A percentile compares a stretch with the other conserved stretches of the same genome.
Evolutionary conservation across 1,139 yeast genomes (phyloP).

Genomic region (Pichia sp.): DNA sequence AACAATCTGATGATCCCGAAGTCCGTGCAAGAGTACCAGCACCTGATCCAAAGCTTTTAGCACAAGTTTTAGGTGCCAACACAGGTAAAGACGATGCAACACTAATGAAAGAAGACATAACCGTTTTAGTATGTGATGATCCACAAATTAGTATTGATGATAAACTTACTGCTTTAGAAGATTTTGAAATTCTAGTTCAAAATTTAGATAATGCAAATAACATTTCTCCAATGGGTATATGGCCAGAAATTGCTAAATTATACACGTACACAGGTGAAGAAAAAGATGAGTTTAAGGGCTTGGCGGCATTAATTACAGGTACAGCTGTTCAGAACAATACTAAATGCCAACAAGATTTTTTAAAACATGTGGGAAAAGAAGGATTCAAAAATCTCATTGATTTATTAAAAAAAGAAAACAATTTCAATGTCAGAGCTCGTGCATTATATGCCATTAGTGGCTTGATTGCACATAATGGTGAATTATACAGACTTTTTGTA

Average conservation of each 20-base stretch:
- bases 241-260: conserved; percentile 46
- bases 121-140: conserved; percentile 45
- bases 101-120: conserved; percentile 70
- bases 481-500: conserved; percentile 51
- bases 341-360: conserved; percentile 60
- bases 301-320: conserved; percentile 71
- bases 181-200: conserved; percentile 90
- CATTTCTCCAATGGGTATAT: conserved; percentile 72
- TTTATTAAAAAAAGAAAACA: conserved; percentile 11
- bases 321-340: conserved; percentile 91
- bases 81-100: conserved; percentile 67
- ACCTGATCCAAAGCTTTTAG: conserved; percentile 73
- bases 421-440: conserved; percentile 42
- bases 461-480: conserved; percentile 62
- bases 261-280: conserved; percentile 44
- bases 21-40: conserved; percentile 53
- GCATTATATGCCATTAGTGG: conserved; percentile 74
- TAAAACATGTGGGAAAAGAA: conserved; percentile 36
- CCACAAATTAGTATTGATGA: conserved; percentile 58
- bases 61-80: conserved; percentile 66
- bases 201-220: conserved; percentile 93
- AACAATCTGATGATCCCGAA: conserved; percentile 62
- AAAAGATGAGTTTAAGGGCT: conserved; percentile 46
- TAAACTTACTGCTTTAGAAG: conserved; percentile 63
- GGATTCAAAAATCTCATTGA: conserved; percentile 12